phyloP scores from a whole-genome alignment of 495 filamentous ascomycete genomes.

The Penicillium mononematosum region DNA sequence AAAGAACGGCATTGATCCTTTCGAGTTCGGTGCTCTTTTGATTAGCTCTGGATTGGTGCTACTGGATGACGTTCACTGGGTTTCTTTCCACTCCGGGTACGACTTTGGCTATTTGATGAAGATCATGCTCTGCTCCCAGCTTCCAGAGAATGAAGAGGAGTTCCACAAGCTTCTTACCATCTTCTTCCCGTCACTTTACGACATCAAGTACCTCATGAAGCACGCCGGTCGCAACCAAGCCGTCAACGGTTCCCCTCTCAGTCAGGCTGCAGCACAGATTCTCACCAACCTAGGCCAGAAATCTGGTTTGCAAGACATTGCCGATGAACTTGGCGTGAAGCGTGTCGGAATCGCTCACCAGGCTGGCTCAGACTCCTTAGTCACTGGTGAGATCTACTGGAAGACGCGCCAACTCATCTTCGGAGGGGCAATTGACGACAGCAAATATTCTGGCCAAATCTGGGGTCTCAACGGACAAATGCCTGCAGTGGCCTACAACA shows the following conservation, averaged over 20 bases:
- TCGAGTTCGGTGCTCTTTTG: conserved; percentile 81
- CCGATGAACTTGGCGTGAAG: conserved; percentile 86
- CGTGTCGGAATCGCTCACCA: conserved; percentile 83
- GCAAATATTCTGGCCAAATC: conserved; percentile 77
- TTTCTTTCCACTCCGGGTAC: conserved; percentile 98
- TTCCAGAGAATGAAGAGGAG: conserved; percentile 83
- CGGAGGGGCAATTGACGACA: conserved; percentile 69
- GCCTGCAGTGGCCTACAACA: conserved; percentile 46
- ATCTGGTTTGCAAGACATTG: conserved; percentile 86
- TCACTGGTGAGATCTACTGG: conserved; percentile 93
- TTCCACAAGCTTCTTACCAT: conserved; percentile 81
- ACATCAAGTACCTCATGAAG: conserved; percentile 97
- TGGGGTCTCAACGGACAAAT: conserved; percentile 77
- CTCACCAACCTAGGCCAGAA: conserved; percentile 79
- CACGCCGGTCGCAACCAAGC: conserved; percentile 67
- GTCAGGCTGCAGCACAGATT: conserved; percentile 62
- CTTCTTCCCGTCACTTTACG: conserved; percentile 90
- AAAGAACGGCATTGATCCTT: conserved; percentile 85
- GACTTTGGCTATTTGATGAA: conserved; percentile 98
- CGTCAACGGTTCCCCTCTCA: conserved; percentile 57
- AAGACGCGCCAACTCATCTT: conserved; percentile 82
- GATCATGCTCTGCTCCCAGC: conserved; percentile 72
- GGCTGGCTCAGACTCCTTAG: conserved; percentile 84
- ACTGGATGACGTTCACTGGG: conserved; percentile 84
- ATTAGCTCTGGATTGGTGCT: conserved; percentile 92